phyloP scores from a whole-genome alignment of 2,329 filamentous ascomycete species.

The Botrytis sinoallii region DNA sequence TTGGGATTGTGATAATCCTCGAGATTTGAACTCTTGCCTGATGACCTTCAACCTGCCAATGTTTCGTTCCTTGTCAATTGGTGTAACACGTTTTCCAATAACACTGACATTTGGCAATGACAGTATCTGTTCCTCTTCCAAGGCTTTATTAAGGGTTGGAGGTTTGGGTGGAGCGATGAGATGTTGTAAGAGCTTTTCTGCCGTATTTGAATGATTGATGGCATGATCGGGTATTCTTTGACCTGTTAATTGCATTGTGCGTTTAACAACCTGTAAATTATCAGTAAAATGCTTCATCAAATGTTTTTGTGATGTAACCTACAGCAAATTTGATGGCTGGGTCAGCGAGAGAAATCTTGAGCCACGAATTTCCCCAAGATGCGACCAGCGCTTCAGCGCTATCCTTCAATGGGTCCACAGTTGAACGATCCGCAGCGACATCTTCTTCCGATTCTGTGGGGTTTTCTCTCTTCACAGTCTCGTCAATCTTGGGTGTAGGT shows the following conservation, averaged over 20 bases:
- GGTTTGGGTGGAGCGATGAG: slow-evolving; percentile 54
- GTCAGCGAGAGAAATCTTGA: slow-evolving; percentile 54
- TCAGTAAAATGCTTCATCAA: slow-evolving; percentile 18
- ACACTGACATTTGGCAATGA: slow-evolving; percentile 69
- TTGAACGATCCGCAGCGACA: slow-evolving; percentile 32
- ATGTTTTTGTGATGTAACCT: slow-evolving; percentile 39
- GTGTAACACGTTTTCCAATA: slow-evolving; percentile 60
- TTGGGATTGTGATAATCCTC: slow-evolving; percentile 51
- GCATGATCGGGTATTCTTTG: slow-evolving; percentile 69
- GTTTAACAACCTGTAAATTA: slow-evolving; percentile 67
- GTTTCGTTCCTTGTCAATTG: slow-evolving; percentile 67
- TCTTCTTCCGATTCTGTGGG: slow-evolving; percentile 34
- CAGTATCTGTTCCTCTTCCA: slow-evolving; percentile 48
- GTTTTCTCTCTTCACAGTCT: slow-evolving; percentile 24
- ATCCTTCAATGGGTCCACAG: slow-evolving; percentile 24
- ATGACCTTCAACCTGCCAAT: slow-evolving; percentile 79
- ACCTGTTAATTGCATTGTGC: slow-evolving; percentile 77
- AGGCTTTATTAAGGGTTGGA: slow-evolving; percentile 60
- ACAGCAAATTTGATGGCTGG: slow-evolving; percentile 69
- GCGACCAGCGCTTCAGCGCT: slow-evolving; percentile 37
- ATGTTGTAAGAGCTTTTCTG: slow-evolving; percentile 53
- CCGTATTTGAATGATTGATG: slow-evolving; percentile 54
- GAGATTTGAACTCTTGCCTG: slow-evolving; percentile 62
- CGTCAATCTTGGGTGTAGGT: slow-evolving; percentile 21
- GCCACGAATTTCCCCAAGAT: slow-evolving; percentile 56